Percentiles rank a stretch among this genome's conserved stretches.
Conservation (phyloP, 306 rosid species). For the Alnus rubra region DNA sequence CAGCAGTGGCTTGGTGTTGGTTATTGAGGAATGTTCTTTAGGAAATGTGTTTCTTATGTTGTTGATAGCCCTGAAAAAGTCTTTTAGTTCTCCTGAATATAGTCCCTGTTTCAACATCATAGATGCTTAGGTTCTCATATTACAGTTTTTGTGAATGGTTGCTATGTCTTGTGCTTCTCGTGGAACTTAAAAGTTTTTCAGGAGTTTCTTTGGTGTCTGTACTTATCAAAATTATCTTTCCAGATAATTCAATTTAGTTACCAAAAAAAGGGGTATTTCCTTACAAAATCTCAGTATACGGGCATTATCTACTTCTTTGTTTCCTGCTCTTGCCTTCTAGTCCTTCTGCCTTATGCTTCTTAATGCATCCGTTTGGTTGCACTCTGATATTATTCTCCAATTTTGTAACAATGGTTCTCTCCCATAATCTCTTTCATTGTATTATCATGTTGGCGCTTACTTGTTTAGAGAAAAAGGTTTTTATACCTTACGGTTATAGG, state of each 20-base stretch:
- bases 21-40: not conserved
- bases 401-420: slow-evolving; percentile 3
- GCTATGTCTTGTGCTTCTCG: not conserved
- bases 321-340: slow-evolving; percentile 19
- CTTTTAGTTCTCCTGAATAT: not conserved
- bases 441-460: slow-evolving; percentile 12
- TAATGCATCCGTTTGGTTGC: not conserved
- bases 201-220: slow-evolving; percentile 9
- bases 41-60: not conserved
- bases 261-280: not conserved
- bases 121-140: not conserved
- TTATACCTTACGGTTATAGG: not conserved
- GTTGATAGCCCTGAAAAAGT: not conserved
- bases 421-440: not conserved
- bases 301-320: slow-evolving; percentile 12
- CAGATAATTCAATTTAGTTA: slow-evolving; percentile 8
- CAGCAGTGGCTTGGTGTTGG: not conserved
- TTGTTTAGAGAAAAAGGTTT: not conserved
- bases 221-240: not conserved
- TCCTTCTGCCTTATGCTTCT: slow-evolving; percentile 7
- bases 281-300: slow-evolving; percentile 6
- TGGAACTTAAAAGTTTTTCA: slow-evolving; percentile 8
- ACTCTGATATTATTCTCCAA: slow-evolving; percentile 1
- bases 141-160: not conserved
- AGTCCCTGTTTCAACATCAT: not conserved